phyloP scores from a whole-genome alignment of 2,329 filamentous ascomycete species.

The Alternaria brassicae region DNA sequence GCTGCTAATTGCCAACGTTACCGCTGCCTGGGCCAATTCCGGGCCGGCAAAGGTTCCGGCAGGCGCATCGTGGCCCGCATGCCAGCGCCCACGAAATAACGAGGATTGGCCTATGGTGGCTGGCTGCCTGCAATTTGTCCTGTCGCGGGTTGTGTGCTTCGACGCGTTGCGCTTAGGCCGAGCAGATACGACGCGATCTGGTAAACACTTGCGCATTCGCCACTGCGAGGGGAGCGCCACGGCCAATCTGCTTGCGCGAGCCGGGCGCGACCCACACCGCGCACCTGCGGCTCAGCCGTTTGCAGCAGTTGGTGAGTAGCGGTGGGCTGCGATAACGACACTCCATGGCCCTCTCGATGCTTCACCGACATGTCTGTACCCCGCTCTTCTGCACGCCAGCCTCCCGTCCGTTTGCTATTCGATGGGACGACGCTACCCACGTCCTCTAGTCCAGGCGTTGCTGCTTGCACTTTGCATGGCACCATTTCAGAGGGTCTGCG shows the following conservation, averaged over 20 bases:
- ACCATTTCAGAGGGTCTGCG: constrained; percentile 16
- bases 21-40: constrained; percentile 21
- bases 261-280: constrained; percentile 22
- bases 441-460: constrained; percentile 9
- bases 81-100: constrained; percentile 28
- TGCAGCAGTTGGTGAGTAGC: constrained; percentile 36
- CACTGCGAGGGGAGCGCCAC: constrained; percentile 1
- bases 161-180: constrained; percentile 32
- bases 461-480: constrained; percentile 13
- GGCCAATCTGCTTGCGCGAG: constrained; percentile 25
- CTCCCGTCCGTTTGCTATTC: constrained; percentile 3
- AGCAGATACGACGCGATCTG: constrained; percentile 29
- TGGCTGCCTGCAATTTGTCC: constrained; percentile 17
- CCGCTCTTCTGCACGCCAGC: constrained; percentile 23
- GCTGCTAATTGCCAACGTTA: constrained; percentile 29
- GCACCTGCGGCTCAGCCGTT: constrained; percentile 41
- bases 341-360: constrained; percentile 21
- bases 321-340: constrained; percentile 40
- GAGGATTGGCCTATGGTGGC: constrained; percentile 4
- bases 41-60: constrained; percentile 25
- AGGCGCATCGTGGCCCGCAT: constrained; percentile 30
- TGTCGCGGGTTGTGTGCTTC: constrained; percentile 12
- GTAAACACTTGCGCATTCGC: constrained; percentile 26
- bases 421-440: constrained; percentile 14
- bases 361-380: constrained; percentile 39